Evolutionary conservation across 805 yeast genomes (phyloP).

Genomic region (Tetrapisispora fleetii): DNA sequence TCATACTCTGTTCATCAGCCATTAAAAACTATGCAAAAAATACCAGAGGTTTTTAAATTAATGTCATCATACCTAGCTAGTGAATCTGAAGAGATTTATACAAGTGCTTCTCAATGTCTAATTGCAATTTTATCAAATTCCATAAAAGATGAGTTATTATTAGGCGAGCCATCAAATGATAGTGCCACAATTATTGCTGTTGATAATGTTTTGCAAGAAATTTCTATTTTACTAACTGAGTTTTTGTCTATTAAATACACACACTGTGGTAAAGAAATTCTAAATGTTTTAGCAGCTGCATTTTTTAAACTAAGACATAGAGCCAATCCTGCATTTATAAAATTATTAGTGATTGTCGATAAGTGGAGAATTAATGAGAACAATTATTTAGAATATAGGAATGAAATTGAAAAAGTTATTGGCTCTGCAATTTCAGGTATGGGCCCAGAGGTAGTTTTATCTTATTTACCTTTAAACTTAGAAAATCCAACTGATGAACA

Average conservation of each 20-base stretch:
- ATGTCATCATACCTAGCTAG: constrained; percentile 60
- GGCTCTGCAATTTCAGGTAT: constrained; percentile 67
- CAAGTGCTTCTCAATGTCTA: constrained; percentile 78
- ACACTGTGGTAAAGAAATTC: constrained; percentile 62
- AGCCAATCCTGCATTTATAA: constrained; percentile 60
- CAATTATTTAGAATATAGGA: constrained; percentile 45
- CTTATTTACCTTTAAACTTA: constrained; percentile 70
- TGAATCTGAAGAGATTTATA: constrained; percentile 51
- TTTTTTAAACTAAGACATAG: constrained; percentile 55
- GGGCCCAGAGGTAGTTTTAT: constrained; percentile 80
- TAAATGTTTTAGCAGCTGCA: constrained; percentile 55
- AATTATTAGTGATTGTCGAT: constrained; percentile 64
- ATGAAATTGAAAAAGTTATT: constrained; percentile 71
- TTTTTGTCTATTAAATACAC: constrained; percentile 66
- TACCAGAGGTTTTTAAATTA: constrained; percentile 47
- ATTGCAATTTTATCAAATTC: constrained; percentile 67
- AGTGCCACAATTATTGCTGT: constrained; percentile 43
- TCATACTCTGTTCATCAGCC: constrained; percentile 47
- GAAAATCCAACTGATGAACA: constrained; percentile 39
- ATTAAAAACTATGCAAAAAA: constrained; percentile 40
- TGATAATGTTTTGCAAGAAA: constrained; percentile 41
- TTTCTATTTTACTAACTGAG: constrained; percentile 48
- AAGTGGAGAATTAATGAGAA: constrained; percentile 76
- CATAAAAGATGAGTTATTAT: constrained; percentile 49
- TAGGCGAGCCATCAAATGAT: constrained; percentile 49